Conservation (phyloP, 176 grass and related monocot species). For the barley (Hordeum vulgare) region MorexV3_pseudomolecules_assembly NC_058520.1:509733530-509734029, state of each 20-base stretch:
- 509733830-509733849: constrained; percentile 99
- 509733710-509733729: background rate
- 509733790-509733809: constrained; percentile 80
- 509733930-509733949: constrained; percentile 97
- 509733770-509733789: constrained; percentile 88
- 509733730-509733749: constrained; percentile 71
- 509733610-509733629: background rate
- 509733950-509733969: constrained; percentile 42
- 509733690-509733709: background rate
- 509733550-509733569: background rate
- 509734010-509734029: background rate
- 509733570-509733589: background rate
- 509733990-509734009: background rate
- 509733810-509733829: constrained; percentile 96
- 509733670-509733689: background rate
- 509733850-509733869: constrained; percentile 99
- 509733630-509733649: background rate
- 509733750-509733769: constrained; percentile 92
- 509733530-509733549: background rate
- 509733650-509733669: background rate
- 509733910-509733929: constrained; percentile 96
- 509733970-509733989: background rate
- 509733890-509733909: constrained; percentile 97
- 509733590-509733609: background rate
- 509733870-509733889: constrained; percentile 91